Evolutionary conservation across 2,329 filamentous ascomycete genomes (phyloP), one percentile per base, ranked within the genome.

Genomic region (Phialophora macrospora): DNA sequence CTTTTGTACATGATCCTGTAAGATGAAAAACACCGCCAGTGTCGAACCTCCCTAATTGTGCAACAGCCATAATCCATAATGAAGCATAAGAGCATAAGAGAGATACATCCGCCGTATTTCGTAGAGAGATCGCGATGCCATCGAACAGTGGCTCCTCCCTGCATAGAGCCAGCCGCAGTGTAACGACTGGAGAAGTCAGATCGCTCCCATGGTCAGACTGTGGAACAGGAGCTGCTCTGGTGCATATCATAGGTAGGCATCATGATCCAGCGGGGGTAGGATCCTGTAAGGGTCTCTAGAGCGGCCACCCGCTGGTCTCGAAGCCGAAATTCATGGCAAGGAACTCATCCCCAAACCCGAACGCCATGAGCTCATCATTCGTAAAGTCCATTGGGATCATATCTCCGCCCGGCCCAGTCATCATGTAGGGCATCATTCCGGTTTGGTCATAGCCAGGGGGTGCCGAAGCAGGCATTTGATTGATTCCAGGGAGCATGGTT

Each of bases 321-420:
- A 72, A 71, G 1, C 70, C 71, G 61, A 71, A 72, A 46, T 71
- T 70, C 71, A 72, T 72, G 24, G 71, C 69, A n/a, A 72, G 64
- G 54, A 71, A 72, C 49, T 72, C 71, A 57, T 72, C 71, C 9
- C 70, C 70, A 57, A 72, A 72, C 14, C 71, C 71, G 54, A 66
- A 71, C 32, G 71, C 71, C 68, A 72, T 71, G n/a, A 72, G 66
- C 34, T 72, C 71, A 30, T 72, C 70, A 38, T 63, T 68, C 7
- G 70, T 72, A 24, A 72, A 70, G 30, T 70, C 70, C 68, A 70
- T 68, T 6, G 66, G 63, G 5, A 63, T 62, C 61, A 72, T 59
- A 32, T 69, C 68, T 20, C 58, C 58, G 20, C 58, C 46, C 24
- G 67, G 68, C 9, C 62, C 63, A 12, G 57, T 55, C 52, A 71